phyloP scores from a whole-genome alignment of 2,329 filamentous ascomycete species.

The Pseudogymnoascus sp. region DNA sequence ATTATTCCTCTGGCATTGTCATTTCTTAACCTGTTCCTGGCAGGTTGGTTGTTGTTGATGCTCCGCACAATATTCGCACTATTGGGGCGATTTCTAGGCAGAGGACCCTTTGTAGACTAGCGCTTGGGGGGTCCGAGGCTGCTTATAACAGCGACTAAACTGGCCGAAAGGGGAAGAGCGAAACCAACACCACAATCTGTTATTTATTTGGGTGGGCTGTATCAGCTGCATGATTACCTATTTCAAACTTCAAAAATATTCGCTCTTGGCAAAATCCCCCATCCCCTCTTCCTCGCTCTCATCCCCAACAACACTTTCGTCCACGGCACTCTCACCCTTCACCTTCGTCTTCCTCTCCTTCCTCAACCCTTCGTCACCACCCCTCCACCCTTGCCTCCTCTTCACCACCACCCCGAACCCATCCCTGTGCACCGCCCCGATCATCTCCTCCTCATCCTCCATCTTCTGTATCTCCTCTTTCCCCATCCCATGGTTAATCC shows the following conservation, averaged over 20 bases:
- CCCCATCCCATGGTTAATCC: slow-evolving; percentile 31
- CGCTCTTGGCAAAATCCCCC: background rate
- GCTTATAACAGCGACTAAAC: background rate
- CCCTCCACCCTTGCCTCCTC: slow-evolving; percentile 42
- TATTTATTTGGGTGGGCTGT: background rate
- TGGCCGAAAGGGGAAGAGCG: background rate
- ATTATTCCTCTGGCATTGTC: background rate
- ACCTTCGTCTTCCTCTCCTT: background rate
- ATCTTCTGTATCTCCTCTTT: slow-evolving; percentile 18
- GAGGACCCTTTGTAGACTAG: background rate
- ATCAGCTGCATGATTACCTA: background rate
- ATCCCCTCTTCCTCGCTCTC: background rate
- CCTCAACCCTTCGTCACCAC: slow-evolving; percentile 24
- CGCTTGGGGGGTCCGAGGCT: background rate
- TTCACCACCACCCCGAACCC: slow-evolving; percentile 55
- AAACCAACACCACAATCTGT: background rate
- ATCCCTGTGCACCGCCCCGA: slow-evolving; percentile 60
- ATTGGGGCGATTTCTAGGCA: background rate
- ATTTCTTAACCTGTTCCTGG: background rate
- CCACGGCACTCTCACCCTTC: background rate
- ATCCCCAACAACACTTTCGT: background rate
- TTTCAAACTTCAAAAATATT: background rate
- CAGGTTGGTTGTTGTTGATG: background rate
- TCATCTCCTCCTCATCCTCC: slow-evolving; percentile 47
- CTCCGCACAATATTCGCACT: slow-evolving; percentile 1